Base-by-base conservation (phyloP, 2,329 filamentous ascomycete species). In the Clarireedia homoeocarpa region DNA sequence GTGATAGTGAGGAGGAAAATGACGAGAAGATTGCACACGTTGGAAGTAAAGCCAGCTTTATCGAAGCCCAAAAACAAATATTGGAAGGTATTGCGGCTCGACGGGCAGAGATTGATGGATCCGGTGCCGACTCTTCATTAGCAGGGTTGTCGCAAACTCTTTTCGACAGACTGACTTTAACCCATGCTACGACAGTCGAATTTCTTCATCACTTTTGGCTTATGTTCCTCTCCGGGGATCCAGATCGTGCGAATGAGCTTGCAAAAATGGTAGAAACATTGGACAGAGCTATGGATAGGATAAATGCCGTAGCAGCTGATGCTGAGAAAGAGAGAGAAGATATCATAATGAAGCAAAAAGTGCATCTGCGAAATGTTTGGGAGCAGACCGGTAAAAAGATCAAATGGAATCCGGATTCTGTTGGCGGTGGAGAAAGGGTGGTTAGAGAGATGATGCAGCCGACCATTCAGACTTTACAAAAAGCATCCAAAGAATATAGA, bases 141-240 rank as follows among this genome's bases (percentile, higher is more conserved):
- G 62, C 71, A 34, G 78, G 77, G 4, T 70, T 82, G 15, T 75
- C 78, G 1, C 61, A 72, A 7, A 64, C 70, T 2, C 73, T 83
- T 1, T 84, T 83, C 61, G 83, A 87, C 62, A 79, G 79, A 17
- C 67, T 88, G n/a, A 77, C 75, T 12, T 77, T 88, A 55, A 96
- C 92, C 0, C 91, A 97, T 69, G 91, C 91, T 53, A 99, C 94
- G 0, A 95, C 90, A 0, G 86, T 89, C 39, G 94, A 99, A 68
- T 99, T 97, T 66, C 75, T 99, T n/a, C 89, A 92, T 65, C 95
- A 97, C 70, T 99, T 99, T 74, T 99, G 92, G 92, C 81, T 83
- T 36, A 84, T 91, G 0, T 99, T 95, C 67, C 78, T 95, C 26
- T 96, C 91, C 0, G 92, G 91, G 14, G 89, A 96, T 67, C 74